Evolutionary conservation across 2,329 filamentous ascomycete species (phyloP).

Genomic region (Chaetomiaceae sp.): DNA sequence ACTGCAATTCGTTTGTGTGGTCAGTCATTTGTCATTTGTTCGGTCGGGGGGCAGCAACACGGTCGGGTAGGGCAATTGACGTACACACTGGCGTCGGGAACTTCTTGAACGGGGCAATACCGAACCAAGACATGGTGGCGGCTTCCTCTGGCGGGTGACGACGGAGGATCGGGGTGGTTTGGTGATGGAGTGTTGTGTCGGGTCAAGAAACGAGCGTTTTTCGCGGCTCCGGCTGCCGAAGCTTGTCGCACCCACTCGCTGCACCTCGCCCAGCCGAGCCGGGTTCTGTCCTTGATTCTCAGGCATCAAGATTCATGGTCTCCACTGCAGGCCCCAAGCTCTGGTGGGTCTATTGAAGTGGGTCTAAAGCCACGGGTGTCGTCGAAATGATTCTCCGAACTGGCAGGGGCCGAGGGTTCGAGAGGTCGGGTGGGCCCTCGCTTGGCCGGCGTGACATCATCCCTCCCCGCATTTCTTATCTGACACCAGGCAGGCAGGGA

Average conservation of each 20-base stretch:
- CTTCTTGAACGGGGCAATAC: slow-evolving; percentile 64
- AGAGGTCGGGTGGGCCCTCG: not conserved
- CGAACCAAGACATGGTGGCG: slow-evolving; percentile 70
- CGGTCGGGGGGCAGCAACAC: not conserved
- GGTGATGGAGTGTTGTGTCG: slow-evolving; percentile 24
- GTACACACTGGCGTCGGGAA: slow-evolving; percentile 73
- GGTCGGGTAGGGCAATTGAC: slow-evolving; percentile 40
- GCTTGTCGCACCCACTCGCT: slow-evolving; percentile 10
- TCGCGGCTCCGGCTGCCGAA: slow-evolving; percentile 26
- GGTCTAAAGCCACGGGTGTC: not conserved
- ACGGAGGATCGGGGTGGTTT: slow-evolving; percentile 30
- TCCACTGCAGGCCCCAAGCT: not conserved
- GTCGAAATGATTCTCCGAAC: slow-evolving; percentile 22
- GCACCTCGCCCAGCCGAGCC: not conserved
- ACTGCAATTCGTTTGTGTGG: slow-evolving; percentile 49
- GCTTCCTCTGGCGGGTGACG: slow-evolving; percentile 33
- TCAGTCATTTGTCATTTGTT: not conserved
- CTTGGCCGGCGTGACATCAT: slow-evolving; percentile 22
- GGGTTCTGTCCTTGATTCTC: slow-evolving; percentile 15
- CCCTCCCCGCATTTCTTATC: slow-evolving; percentile 20
- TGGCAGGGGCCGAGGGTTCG: not conserved
- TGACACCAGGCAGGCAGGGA: not conserved
- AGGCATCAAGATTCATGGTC: slow-evolving; percentile 6
- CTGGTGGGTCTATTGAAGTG: not conserved
- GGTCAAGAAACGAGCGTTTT: slow-evolving; percentile 29